Evolutionary conservation across 345 rosid genomes (phyloP), one percentile per base, ranked within the genome.

Genomic region (Barbarea vulgaris): DNA sequence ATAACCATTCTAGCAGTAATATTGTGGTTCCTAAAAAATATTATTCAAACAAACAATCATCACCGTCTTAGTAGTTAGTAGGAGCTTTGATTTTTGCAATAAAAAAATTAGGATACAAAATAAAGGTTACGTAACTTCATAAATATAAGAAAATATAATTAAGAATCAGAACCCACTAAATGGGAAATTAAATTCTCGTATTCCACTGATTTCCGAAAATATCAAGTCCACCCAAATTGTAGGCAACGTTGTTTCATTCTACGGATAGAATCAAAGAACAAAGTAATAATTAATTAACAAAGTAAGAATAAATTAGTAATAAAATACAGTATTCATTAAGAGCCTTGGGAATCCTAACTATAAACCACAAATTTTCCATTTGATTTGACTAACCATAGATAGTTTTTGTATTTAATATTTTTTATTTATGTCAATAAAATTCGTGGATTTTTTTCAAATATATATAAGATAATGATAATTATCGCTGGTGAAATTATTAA

Each of bases 161-260:
- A 61, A 72, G 76, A 31, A 62, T 62, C 69, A 62, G 64, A 73
- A 53, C 36, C 77, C 64, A 73, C 70, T 73, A 73, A 41, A 53
- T 11, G 31, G 12, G 6, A 62, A 47, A 53, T 9, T 42, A 15
- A 69, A 58, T 75, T 75, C 54, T 75, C 5, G 15, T 50, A 46
- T 57, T 36, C 54, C 47, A 73, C 25, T 64, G 13, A 73, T 58
- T 67, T 37, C 48, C 44, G 2, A 58, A 75, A 67, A 67, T 58
- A 75, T 67, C 17, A 59, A 37, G 62, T 75, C 68, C 79, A 75
- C 61, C 46, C 60, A 67, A 58, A 67, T 24, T 67, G 19, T 67
- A 67, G 73, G 79, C 60, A 75, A 67, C 51, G 13, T 46, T 66
- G 24, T 67, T 75, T 66, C 72, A 75, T 37, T 47, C 52, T 67